Conservation (phyloP, 805 yeast genomes). For the Ogataea pini region DNA sequence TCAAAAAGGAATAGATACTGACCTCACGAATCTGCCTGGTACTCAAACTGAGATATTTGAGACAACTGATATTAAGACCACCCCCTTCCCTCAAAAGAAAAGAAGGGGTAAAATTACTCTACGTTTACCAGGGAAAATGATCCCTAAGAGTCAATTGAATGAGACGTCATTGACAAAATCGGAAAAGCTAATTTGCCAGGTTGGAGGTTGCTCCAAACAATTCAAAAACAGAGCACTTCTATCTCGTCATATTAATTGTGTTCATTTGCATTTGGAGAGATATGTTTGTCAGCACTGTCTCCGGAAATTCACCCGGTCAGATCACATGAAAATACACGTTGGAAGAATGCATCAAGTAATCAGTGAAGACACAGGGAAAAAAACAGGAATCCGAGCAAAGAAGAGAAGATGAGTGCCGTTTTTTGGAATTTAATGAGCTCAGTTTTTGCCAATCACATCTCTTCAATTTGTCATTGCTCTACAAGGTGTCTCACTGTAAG, state of each 20-base stretch:
- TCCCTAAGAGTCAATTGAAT: conserved; percentile 4
- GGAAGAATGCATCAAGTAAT: conserved; percentile 39
- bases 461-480: neutral
- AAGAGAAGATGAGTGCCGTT: conserved; percentile 9
- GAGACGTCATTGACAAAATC: neutral
- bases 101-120: conserved; percentile 10
- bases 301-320: conserved; percentile 65
- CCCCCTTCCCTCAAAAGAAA: neutral
- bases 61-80: neutral
- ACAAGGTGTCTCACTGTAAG: neutral
- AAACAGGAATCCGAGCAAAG: conserved; percentile 7
- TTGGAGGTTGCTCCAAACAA: conserved; percentile 38
- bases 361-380: conserved; percentile 11
- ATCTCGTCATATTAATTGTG: conserved; percentile 65
- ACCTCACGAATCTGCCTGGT: too few species aligned
- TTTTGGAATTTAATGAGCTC: neutral
- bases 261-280: conserved; percentile 54
- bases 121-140: conserved; percentile 12
- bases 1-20: too few species aligned
- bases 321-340: conserved; percentile 65
- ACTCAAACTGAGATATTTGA: too few species aligned
- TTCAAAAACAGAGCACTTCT: conserved; percentile 68
- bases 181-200: conserved; percentile 40
- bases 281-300: conserved; percentile 58
- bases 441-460: neutral